Conservation (phyloP, 768 basidiomycete genomes). For the Rhizopogon salebrosus region DNA sequence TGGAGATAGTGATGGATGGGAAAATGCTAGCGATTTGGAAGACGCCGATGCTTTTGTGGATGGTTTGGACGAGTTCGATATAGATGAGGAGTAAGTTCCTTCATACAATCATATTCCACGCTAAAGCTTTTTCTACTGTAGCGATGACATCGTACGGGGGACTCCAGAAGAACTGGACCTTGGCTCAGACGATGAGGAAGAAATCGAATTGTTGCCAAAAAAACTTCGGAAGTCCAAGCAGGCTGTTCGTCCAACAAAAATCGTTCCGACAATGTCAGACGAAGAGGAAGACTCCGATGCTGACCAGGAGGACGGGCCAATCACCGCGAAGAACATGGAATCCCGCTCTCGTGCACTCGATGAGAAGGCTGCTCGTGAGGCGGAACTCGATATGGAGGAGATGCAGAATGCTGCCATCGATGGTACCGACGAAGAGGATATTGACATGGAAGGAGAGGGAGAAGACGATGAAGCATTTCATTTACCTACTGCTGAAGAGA, state of each 20-base stretch:
- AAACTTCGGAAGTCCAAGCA: constrained; percentile 53
- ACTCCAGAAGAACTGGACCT: constrained; percentile 59
- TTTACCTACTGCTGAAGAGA: constrained; percentile 66
- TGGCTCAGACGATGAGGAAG: constrained; percentile 53
- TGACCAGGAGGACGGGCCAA: constrained; percentile 45
- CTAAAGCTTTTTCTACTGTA: constrained; percentile 20
- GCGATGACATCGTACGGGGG: constrained; percentile 47
- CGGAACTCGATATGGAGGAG: constrained; percentile 64
- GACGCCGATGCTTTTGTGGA: constrained; percentile 31
- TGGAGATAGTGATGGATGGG: constrained; percentile 13
- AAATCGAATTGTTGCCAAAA: constrained; percentile 27
- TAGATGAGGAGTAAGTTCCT: constrained; percentile 42
- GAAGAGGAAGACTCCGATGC: constrained; percentile 37
- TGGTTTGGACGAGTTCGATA: constrained; percentile 46
- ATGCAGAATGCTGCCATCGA: constrained; percentile 48
- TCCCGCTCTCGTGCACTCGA: constrained; percentile 76
- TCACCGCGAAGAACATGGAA: constrained; percentile 80
- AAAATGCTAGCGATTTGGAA: constrained; percentile 40
- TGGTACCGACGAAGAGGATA: constrained; percentile 45
- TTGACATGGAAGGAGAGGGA: constrained; percentile 33
- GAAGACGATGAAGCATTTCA: constrained; percentile 45
- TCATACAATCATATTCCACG: background rate
- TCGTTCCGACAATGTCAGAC: constrained; percentile 48
- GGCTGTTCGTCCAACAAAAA: constrained; percentile 39
- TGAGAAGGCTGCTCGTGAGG: constrained; percentile 59